Evolutionary conservation across 2,329 filamentous ascomycete species (phyloP).

Genomic region (Sporothrix globosa): DNA sequence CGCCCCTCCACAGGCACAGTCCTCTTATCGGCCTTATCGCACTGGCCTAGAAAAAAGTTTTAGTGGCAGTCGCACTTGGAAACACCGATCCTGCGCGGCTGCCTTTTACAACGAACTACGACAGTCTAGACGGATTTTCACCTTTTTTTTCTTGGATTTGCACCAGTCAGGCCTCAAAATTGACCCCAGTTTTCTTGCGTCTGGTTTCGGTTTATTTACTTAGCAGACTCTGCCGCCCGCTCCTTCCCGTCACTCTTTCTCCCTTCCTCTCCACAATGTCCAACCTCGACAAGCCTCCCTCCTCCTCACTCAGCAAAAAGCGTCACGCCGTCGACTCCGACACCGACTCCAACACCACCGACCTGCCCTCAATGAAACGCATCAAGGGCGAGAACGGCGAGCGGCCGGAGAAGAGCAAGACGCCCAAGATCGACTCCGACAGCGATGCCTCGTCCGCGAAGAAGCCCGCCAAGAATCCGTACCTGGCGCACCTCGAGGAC

Average conservation of each 20-base stretch:
- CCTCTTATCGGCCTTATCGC: constrained; percentile 32
- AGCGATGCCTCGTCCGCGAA: constrained; percentile 26
- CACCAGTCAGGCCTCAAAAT: constrained; percentile 1
- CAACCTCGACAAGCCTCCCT: constrained; percentile 8
- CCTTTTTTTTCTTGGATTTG: constrained; percentile 6
- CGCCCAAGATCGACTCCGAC: constrained; percentile 28
- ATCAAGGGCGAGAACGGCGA: constrained; percentile 38
- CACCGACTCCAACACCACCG: constrained; percentile 40
- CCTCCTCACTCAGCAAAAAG: constrained; percentile 24
- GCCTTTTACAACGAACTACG: constrained; percentile 18
- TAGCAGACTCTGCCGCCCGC: constrained; percentile 23
- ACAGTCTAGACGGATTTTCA: background rate
- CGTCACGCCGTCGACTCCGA: constrained; percentile 21
- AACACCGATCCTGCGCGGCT: constrained; percentile 8
- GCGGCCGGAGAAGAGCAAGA: constrained; percentile 31
- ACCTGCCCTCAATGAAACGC: constrained; percentile 41
- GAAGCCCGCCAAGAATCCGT: constrained; percentile 68
- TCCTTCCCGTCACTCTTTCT: constrained; percentile 23
- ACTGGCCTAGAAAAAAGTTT: constrained; percentile 31
- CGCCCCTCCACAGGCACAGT: background rate
- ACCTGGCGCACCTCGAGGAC: constrained; percentile 81
- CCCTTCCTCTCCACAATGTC: constrained; percentile 30
- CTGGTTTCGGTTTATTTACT: constrained; percentile 22
- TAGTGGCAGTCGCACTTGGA: constrained; percentile 27
- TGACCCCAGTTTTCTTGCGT: constrained; percentile 31